phyloP scores from a whole-genome alignment of 2,329 filamentous ascomycete species.

The Gnomoniopsis smithogilvyi region DNA sequence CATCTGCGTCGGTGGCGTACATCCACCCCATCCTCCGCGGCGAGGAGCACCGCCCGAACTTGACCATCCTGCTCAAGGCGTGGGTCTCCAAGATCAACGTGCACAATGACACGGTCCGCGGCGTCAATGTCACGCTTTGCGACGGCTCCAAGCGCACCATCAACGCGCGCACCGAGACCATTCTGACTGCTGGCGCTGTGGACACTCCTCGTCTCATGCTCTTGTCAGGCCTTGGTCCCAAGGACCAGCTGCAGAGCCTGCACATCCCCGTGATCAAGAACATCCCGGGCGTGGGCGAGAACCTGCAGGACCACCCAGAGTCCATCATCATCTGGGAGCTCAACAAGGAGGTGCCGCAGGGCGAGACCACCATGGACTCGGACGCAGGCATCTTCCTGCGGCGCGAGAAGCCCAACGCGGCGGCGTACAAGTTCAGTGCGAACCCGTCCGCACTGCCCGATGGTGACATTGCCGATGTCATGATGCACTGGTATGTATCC shows the following conservation, averaged over 20 bases:
- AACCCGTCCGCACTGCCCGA: conserved; percentile 54
- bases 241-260: conserved; percentile 49
- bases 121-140: conserved; percentile 63
- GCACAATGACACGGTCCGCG: conserved; percentile 65
- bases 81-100: conserved; percentile 84
- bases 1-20: conserved; percentile 86
- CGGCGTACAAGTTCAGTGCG: conserved; percentile 46
- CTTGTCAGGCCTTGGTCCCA: conserved; percentile 55
- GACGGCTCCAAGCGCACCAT: conserved; percentile 53
- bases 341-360: conserved; percentile 68
- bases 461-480: conserved; percentile 76
- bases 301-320: conserved; percentile 59
- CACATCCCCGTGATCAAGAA: conserved; percentile 55
- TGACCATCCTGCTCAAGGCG: conserved; percentile 82
- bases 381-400: conserved; percentile 87
- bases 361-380: conserved; percentile 88
- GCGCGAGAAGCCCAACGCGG: conserved; percentile 68
- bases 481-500: conserved; percentile 56
- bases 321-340: conserved; percentile 71
- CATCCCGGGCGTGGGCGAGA: conserved; percentile 58
- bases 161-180: conserved; percentile 68
- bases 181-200: conserved; percentile 76
- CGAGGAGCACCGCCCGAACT: conserved; percentile 76
- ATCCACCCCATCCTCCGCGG: conserved; percentile 87
- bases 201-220: conserved; percentile 71